Percentiles rank a stretch among this genome's conserved stretches.
phyloP scores from a whole-genome alignment of 2,329 filamentous ascomycete species.

The Arthroderma sp. region DNA sequence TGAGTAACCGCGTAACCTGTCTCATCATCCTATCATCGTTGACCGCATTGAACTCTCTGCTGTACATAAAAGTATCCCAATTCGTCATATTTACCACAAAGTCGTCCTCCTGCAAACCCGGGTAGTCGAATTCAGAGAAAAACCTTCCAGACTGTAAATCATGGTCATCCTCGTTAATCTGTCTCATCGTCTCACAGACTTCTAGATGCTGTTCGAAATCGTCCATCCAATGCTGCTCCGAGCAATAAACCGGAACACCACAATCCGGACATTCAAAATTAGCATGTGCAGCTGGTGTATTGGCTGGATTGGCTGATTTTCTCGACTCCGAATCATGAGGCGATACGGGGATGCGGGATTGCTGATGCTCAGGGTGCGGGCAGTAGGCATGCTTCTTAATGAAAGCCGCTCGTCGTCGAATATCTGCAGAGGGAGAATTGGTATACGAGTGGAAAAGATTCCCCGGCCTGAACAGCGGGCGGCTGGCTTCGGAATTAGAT shows the following conservation, averaged over 20 bases:
- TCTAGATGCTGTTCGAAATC: conserved; percentile 89
- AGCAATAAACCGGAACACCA: conserved; percentile 86
- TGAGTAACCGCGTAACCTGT: conserved; percentile 83
- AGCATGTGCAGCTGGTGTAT: conserved; percentile 63
- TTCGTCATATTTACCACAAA: conserved; percentile 93
- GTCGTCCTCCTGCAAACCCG: conserved; percentile 79
- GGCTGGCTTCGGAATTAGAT: conserved; percentile 1
- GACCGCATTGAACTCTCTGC: conserved; percentile 77
- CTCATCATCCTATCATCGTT: conserved; percentile 83
- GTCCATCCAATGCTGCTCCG: conserved; percentile 86
- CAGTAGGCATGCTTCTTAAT: conserved; percentile 91
- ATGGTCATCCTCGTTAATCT: conserved; percentile 98
- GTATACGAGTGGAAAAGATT: conserved; percentile 92
- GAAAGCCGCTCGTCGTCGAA: conserved; percentile 73
- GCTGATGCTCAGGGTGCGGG: conserved; percentile 75
- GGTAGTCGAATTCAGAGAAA: conserved; percentile 90
- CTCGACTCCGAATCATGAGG: conserved; percentile 50
- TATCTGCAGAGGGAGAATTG: conserved; percentile 74
- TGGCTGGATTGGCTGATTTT: conserved; percentile 28
- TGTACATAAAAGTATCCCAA: conserved; percentile 96
- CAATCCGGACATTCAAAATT: conserved; percentile 94
- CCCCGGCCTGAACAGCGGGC: conserved; percentile 48
- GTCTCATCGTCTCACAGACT: conserved; percentile 76
- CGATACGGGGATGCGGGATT: conserved; percentile 55
- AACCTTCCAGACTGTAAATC: conserved; percentile 79